phyloP scores from a whole-genome alignment of 768 basidiomycete species.

The Suillus fuscotomentosus region DNA sequence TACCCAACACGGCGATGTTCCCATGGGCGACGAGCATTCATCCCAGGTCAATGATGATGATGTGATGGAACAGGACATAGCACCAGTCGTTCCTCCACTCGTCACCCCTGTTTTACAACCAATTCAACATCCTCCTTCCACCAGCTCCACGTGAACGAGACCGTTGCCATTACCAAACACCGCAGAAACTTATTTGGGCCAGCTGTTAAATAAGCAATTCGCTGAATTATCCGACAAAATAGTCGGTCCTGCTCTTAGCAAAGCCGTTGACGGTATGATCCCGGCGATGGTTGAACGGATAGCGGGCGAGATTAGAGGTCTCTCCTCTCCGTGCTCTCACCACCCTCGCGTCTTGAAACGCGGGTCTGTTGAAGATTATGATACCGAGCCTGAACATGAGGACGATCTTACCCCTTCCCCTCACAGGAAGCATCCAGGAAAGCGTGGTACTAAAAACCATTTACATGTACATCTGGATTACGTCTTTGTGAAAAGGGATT shows the following conservation, averaged over 20 bases:
- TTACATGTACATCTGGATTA: slow-evolving; percentile 3
- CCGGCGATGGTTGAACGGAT: not conserved
- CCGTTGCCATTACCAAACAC: not conserved
- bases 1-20: no score
- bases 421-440: not conserved
- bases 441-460: not conserved
- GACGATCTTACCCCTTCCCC: not conserved
- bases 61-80: no score
- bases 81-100: no score
- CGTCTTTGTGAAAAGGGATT: not conserved
- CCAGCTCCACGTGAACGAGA: not conserved
- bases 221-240: not conserved
- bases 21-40: no score
- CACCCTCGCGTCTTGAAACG: not conserved
- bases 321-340: not conserved
- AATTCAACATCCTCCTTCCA: not conserved
- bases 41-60: no score
- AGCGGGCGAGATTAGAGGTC: not conserved
- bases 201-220: not conserved
- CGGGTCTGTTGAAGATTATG: not conserved
- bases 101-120: not conserved
- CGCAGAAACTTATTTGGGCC: not conserved
- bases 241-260: not conserved
- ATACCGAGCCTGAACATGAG: not conserved
- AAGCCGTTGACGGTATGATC: not conserved